phyloP scores from a whole-genome alignment of 176 grass and related monocot genomes.

The Alopecurus myosuroides region DNA sequence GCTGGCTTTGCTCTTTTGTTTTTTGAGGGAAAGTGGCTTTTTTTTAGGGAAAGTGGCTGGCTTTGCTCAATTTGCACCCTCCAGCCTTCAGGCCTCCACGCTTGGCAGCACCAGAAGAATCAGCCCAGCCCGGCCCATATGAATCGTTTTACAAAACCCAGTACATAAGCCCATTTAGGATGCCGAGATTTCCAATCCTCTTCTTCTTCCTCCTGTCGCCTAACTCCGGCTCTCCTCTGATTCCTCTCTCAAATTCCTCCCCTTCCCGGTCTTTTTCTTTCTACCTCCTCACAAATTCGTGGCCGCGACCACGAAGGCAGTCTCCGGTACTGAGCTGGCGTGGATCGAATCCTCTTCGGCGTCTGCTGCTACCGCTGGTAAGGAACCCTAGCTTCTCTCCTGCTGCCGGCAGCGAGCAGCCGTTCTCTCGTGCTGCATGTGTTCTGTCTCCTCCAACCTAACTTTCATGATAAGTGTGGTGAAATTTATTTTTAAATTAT shows the following conservation, averaged over 20 bases:
- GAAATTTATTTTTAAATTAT: too few relatives aligned
- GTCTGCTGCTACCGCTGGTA: not conserved
- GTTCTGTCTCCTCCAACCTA: too few relatives aligned
- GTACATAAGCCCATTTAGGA: not conserved
- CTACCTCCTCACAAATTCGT: not conserved
- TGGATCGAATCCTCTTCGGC: not conserved
- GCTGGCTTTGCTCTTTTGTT: too few relatives aligned
- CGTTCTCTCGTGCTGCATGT: too few relatives aligned
- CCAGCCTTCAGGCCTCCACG: too few relatives aligned
- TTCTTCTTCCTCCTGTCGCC: slow-evolving; percentile 7
- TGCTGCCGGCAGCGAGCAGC: not conserved
- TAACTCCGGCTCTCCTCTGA: not conserved
- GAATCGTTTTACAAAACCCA: not conserved
- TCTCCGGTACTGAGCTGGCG: too few relatives aligned
- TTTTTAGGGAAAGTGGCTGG: too few relatives aligned
- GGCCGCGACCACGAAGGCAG: not conserved
- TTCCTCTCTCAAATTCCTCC: not conserved
- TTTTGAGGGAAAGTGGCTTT: too few relatives aligned
- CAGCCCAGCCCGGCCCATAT: not conserved
- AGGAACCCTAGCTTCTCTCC: slow-evolving; percentile 7
- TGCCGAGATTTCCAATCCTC: not conserved
- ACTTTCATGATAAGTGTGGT: too few relatives aligned
- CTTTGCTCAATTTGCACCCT: too few relatives aligned
- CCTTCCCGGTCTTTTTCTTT: slow-evolving; percentile 10
- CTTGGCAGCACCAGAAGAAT: not conserved